Base-by-base conservation (phyloP, 75 land plant genomes). In the Cunninghamia lanceolata region DNA sequence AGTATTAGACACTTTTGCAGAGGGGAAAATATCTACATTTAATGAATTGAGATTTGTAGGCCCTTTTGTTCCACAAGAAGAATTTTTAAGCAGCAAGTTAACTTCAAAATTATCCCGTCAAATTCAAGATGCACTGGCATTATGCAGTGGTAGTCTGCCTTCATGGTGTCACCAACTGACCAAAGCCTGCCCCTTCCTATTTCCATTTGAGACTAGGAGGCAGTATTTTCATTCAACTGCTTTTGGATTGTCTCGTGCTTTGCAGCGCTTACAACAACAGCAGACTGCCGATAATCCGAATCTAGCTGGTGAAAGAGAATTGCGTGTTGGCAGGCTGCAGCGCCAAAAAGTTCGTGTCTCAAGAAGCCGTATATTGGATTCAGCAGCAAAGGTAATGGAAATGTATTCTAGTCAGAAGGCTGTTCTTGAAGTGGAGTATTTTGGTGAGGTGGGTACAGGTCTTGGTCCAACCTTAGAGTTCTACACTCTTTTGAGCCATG, bases 401-500 rank as follows among this genome's bases (percentile, higher is more conserved):
- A 93, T 94, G 90, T 96, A 96, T 82, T 93, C 99, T 54, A 93
- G 96, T 83, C 96, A 95, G 63, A 98, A 95, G 87, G 96, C 98
- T 80, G 99, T 96, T 21, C 93, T 98, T 90, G 99, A 98, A 89
- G 99, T 96, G 52, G 99, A 96, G 86, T 98, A 98, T 77, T 95
- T 96, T 92, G 99, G 97, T 84, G 99, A 98, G 86, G 99, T 98
- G 84, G 99, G 99, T 59, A 98, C 99, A 70, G 99, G 99, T 14
- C 89, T 98, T 86, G 99, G 99, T 76, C 99, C 99, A 3, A 98
- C 99, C 17, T 83, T 98, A 53, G 99, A 98, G 90, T 98, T 98
- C 82, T 98, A 96, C 89, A 98, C 99, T 42, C 93, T 98, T 35
- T 79, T 98, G 47, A 96, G 99, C 86, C 99, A 92, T 86, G 99